Evolutionary conservation across 2,329 filamentous ascomycete genomes (phyloP).

Genomic region (Botrytis squamosa): DNA sequence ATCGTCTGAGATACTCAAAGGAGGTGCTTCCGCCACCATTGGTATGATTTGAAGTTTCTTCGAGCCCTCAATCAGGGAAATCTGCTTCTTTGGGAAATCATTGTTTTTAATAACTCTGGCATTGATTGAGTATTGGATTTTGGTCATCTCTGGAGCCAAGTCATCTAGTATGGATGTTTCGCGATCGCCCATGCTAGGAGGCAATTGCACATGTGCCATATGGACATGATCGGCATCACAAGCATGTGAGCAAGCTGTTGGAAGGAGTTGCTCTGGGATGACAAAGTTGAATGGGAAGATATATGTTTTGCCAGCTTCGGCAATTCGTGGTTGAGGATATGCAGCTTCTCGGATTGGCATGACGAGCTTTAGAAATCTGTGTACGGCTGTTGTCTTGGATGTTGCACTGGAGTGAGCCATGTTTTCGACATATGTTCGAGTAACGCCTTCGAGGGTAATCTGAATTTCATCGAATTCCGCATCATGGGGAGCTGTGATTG

Average conservation of each 20-base stretch:
- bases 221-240: conserved; percentile 34
- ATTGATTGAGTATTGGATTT: conserved; percentile 35
- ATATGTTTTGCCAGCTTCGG: conserved; percentile 37
- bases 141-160: conserved; percentile 37
- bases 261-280: conserved; percentile 38
- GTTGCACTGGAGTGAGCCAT: conserved; percentile 31
- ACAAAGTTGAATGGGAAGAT: conserved; percentile 39
- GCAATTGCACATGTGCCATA: conserved; percentile 37
- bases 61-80: conserved; percentile 31
- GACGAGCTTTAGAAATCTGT: conserved; percentile 38
- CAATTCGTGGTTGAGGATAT: conserved; percentile 36
- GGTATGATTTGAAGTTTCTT: conserved; percentile 36
- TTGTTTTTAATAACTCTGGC: conserved; percentile 33
- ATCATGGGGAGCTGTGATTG: conserved; percentile 35
- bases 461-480: conserved; percentile 37
- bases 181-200: conserved; percentile 37
- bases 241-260: conserved; percentile 34
- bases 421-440: conserved; percentile 36
- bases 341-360: conserved; percentile 38
- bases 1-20: conserved; percentile 31
- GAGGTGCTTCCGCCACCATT: conserved; percentile 34
- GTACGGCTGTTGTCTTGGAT: conserved; percentile 33
- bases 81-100: conserved; percentile 29
- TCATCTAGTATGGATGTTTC: conserved; percentile 32
- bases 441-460: conserved; percentile 37